Evolutionary conservation across 805 yeast genomes (phyloP).

Genomic region (Candida ulmi): DNA sequence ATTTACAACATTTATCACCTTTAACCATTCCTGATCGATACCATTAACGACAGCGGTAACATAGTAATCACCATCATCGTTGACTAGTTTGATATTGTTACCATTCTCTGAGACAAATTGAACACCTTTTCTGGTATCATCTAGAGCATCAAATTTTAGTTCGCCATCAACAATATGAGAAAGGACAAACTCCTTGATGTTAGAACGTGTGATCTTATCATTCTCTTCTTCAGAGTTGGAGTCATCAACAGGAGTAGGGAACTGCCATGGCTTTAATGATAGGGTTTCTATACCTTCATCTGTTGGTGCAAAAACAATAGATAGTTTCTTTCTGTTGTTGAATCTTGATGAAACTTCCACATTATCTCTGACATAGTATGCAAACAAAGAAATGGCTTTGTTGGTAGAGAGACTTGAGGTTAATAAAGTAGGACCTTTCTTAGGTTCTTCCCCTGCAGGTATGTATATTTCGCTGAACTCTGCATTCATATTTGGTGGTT

Average conservation of each 20-base stretch:
- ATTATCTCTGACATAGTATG: slow-evolving; percentile 66
- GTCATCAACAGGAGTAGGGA: slow-evolving; percentile 47
- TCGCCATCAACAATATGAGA: slow-evolving; percentile 51
- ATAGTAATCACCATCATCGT: slow-evolving; percentile 28
- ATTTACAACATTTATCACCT: slow-evolving; percentile 28
- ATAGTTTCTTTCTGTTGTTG: slow-evolving; percentile 35
- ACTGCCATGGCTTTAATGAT: slow-evolving; percentile 73
- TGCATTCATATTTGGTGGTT: slow-evolving; percentile 7
- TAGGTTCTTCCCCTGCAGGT: slow-evolving; percentile 25
- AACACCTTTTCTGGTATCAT: slow-evolving; percentile 22
- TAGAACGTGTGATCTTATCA: slow-evolving; percentile 44
- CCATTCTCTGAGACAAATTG: slow-evolving; percentile 28
- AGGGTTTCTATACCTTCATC: slow-evolving; percentile 52
- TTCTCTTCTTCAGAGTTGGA: slow-evolving; percentile 33
- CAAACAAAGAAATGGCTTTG: slow-evolving; percentile 51
- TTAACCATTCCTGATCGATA: slow-evolving; percentile 29
- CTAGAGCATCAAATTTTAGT: slow-evolving; percentile 17
- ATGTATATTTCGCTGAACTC: slow-evolving; percentile 4
- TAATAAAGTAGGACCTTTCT: slow-evolving; percentile 21
- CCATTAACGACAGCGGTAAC: slow-evolving; percentile 27
- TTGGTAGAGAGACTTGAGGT: slow-evolving; percentile 27
- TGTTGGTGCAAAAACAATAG: slow-evolving; percentile 66
- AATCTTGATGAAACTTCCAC: slow-evolving; percentile 42
- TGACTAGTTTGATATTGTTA: slow-evolving; percentile 31
- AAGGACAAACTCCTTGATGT: slow-evolving; percentile 52